A percentile compares a stretch with the other conserved stretches of the same genome.
These are phyloP conservation scores for Ciborinia camelliae DNA, from an alignment of 2,329 filamentous ascomycete genomes.

Conservation along the genomic window DNA sequence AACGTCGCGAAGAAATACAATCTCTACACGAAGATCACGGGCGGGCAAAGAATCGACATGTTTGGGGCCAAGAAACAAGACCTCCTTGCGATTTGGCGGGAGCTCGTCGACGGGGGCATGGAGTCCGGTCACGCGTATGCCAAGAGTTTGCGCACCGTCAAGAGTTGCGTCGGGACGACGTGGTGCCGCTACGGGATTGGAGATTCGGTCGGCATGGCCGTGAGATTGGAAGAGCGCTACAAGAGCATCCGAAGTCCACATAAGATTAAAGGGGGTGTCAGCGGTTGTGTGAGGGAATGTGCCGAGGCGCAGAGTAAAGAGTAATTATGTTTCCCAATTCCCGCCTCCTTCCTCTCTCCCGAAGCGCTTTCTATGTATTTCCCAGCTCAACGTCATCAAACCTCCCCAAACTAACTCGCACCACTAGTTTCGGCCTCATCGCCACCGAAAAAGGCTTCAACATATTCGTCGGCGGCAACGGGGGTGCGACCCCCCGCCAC, in stretches of 20 bases:
- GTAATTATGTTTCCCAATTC: constrained; percentile 44
- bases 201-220: constrained; percentile 87
- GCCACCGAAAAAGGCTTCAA: constrained; percentile 93
- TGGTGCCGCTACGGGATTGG: constrained; percentile 90
- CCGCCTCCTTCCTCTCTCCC: not conserved
- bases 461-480: constrained; percentile 86
- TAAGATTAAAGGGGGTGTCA: constrained; percentile 88
- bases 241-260: constrained; percentile 87
- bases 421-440: constrained; percentile 73
- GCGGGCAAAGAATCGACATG: constrained; percentile 88
- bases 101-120: constrained; percentile 78
- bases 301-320: constrained; percentile 92
- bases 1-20: constrained; percentile 79
- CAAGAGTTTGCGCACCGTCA: constrained; percentile 83
- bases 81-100: constrained; percentile 75
- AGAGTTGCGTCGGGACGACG: constrained; percentile 85
- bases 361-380: not conserved
- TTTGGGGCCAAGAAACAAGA: constrained; percentile 90
- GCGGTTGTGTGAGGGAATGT: constrained; percentile 87
- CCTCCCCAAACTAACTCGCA: not conserved
- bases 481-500: constrained; percentile 79
- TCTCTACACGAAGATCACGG: constrained; percentile 89
- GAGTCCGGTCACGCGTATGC: constrained; percentile 90
- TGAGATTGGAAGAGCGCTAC: constrained; percentile 83
- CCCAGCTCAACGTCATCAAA: constrained; percentile 14